Base-by-base conservation (phyloP, 495 filamentous ascomycete genomes). In the Penicillium parvum region DNA sequence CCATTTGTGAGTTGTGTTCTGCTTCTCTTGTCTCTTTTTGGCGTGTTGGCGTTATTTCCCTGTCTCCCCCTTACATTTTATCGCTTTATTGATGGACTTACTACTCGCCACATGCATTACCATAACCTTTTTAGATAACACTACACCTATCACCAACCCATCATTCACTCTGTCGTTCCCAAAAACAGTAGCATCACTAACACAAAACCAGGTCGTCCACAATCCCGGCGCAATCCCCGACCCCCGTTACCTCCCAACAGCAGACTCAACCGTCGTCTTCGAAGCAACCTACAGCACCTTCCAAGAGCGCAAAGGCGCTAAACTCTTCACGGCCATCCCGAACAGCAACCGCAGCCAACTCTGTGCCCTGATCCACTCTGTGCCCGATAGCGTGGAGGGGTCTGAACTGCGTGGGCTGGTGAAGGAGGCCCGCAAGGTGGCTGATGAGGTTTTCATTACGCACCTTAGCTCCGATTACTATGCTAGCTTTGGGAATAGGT, bases 211-310 rank as follows among this genome's bases (percentile, higher is more conserved):
- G 72, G 60, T 74, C 38, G 64, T 76, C 26, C 72, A 76, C 42
- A 76, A 76, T 22, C 72, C 72, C 2, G 72, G 72, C 1, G 57
- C 57, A 3, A 43, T 73, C 10, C 72, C 72, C 4, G 71, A 74
- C 47, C 53, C 69, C 39, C 66, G 64, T 19, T 74, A 69, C 52
- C 47, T 71, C 37, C 23, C 53, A 20, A 58, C 57, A 4, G 65
- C 68, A 45, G 68, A 72, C 52, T 62, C 64, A 40, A 69, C 67
- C 5, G 69, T 74, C 19, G 66, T 76, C 1, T 72, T 73, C 44
- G 70, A 74, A 45, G 67, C 58, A 22, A 62, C 67, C 5, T 72
- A 74, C 40, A 52, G 52, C 29, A 70, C 62, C 29, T 74, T 71
- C 55, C 58, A 61, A 25, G 54, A 62, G 35, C 55, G 67, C 20